phyloP scores from a whole-genome alignment of 2,329 filamentous ascomycete species.

The Colletotrichum paranaense region DNA sequence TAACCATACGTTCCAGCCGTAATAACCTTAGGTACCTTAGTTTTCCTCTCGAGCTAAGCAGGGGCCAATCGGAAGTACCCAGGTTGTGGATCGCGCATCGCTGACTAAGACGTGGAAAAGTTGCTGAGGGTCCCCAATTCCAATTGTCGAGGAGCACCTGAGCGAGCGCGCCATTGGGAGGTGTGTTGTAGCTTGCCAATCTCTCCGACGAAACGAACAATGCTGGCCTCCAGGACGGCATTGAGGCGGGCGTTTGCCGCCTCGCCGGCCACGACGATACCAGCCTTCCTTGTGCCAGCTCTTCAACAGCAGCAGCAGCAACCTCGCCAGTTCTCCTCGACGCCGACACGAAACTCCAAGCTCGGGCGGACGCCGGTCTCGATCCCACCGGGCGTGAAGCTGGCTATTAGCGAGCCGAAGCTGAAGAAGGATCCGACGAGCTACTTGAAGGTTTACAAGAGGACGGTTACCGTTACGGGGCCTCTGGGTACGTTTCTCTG shows the following conservation, averaged over 20 bases:
- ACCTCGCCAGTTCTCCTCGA: conserved; percentile 76
- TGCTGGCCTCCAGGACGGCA: conserved; percentile 73
- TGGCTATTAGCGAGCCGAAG: conserved; percentile 74
- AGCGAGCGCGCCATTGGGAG: conserved; percentile 13
- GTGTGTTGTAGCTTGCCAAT: conserved; percentile 38
- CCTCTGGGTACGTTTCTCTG: conserved; percentile 72
- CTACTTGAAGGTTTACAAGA: conserved; percentile 70
- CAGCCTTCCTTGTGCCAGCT: conserved; percentile 78
- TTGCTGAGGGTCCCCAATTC: conserved; percentile 22
- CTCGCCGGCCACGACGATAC: conserved; percentile 65
- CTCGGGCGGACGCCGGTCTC: conserved; percentile 85
- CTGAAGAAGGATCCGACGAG: conserved; percentile 66
- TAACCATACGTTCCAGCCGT: background rate
- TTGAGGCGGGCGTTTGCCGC: conserved; percentile 67
- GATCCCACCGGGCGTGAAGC: conserved; percentile 84
- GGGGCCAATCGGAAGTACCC: conserved; percentile 16
- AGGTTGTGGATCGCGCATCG: background rate
- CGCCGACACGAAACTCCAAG: conserved; percentile 77
- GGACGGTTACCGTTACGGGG: conserved; percentile 80
- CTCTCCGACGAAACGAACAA: conserved; percentile 51
- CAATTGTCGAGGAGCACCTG: conserved; percentile 6
- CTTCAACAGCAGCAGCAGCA: conserved; percentile 58
- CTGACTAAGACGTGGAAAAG: conserved; percentile 50
- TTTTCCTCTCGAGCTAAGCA: background rate
- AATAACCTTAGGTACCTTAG: background rate